A percentile compares a stretch with the other conserved stretches of the same genome.
Conservation (phyloP, 106 monocot genomes). For the Allium sativum region DNA sequence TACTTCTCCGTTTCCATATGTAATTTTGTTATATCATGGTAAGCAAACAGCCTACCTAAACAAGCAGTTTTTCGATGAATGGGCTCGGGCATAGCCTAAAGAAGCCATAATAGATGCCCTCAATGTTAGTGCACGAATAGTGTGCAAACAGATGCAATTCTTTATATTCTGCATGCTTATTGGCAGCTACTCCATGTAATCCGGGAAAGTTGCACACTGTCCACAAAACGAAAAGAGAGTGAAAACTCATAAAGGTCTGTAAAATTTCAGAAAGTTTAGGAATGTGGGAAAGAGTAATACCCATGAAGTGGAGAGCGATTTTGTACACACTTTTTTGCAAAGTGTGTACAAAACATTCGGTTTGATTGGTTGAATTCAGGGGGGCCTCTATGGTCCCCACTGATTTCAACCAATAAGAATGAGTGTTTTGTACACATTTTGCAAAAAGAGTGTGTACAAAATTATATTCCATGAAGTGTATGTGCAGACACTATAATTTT, state of each 20-base stretch:
- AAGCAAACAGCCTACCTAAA: constrained; percentile 14
- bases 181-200: constrained; percentile 5
- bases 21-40: neutral
- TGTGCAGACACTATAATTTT: too few relatives aligned
- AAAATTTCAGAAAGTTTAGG: neutral
- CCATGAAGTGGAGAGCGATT: constrained; percentile 18
- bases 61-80: constrained; percentile 31
- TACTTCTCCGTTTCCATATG: neutral
- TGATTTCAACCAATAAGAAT: too few relatives aligned
- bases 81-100: constrained; percentile 24
- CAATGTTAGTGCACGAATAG: constrained; percentile 11
- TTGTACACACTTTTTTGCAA: too few relatives aligned
- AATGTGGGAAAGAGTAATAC: neutral
- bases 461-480: too few relatives aligned
- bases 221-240: neutral
- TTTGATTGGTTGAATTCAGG: too few relatives aligned
- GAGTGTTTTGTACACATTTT: too few relatives aligned
- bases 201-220: neutral
- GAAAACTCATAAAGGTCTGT: neutral
- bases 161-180: constrained; percentile 25
- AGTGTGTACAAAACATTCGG: too few relatives aligned
- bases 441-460: too few relatives aligned
- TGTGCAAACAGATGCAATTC: constrained; percentile 26
- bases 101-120: constrained; percentile 15
- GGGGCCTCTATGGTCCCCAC: too few relatives aligned